These are phyloP conservation scores for Coniella lustricola DNA, from an alignment of 2,329 filamentous ascomycete species.

Conservation along the genomic window DNA sequence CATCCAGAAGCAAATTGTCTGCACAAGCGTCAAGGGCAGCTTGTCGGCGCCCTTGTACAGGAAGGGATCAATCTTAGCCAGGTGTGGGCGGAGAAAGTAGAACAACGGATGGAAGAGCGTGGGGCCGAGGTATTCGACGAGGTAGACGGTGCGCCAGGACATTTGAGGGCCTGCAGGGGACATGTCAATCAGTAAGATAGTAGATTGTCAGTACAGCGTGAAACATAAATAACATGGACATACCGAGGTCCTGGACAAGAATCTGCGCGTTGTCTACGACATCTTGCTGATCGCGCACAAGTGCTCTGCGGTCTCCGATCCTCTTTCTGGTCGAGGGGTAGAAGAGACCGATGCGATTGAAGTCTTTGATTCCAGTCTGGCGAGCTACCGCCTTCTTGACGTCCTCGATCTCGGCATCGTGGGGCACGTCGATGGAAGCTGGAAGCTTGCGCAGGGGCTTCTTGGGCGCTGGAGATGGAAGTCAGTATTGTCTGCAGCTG, in stretches of 20 bases:
- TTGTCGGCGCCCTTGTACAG: constrained; percentile 37
- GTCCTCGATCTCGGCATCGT: constrained; percentile 51
- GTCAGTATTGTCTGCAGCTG: not conserved
- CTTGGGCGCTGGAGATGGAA: constrained; percentile 30
- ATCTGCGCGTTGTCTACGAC: constrained; percentile 50
- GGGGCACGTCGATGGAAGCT: constrained; percentile 38
- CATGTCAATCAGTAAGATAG: not conserved
- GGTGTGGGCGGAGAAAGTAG: constrained; percentile 64
- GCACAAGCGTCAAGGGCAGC: constrained; percentile 54
- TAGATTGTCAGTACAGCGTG: not conserved
- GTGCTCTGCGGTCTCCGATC: constrained; percentile 53
- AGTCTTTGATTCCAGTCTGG: constrained; percentile 43
- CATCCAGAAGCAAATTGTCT: constrained; percentile 67
- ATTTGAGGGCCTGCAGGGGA: constrained; percentile 68
- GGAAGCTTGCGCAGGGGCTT: constrained; percentile 43
- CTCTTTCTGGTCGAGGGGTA: constrained; percentile 55
- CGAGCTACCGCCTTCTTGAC: constrained; percentile 50
- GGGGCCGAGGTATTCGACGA: constrained; percentile 91
- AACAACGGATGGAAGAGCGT: constrained; percentile 76
- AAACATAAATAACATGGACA: constrained; percentile 23
- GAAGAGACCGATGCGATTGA: constrained; percentile 56
- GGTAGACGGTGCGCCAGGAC: constrained; percentile 86
- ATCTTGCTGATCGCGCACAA: constrained; percentile 40
- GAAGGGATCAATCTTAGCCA: constrained; percentile 49
- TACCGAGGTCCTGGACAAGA: constrained; percentile 91